Conservation (phyloP, 1,284 basidiomycete species). For the Boletellus deceptivus region DNA sequence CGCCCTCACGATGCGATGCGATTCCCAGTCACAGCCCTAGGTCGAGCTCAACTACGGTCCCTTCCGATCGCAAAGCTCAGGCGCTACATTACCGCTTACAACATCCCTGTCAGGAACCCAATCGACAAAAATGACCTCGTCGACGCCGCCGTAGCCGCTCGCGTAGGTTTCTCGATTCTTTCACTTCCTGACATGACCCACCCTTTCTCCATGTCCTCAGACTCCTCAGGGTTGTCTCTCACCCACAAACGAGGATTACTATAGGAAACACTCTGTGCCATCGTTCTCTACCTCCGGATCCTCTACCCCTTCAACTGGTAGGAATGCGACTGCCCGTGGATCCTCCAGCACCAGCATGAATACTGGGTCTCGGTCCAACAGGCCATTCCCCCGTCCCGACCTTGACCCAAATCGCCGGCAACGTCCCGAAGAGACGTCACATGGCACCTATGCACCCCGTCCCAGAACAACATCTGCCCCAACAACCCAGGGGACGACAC, state of each 20-base stretch:
- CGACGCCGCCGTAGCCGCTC: conserved; percentile 54
- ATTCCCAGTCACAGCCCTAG: conserved; percentile 61
- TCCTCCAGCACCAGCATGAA: conserved; percentile 12
- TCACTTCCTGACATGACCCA: background rate
- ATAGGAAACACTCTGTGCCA: conserved; percentile 67
- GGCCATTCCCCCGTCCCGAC: conserved; percentile 38
- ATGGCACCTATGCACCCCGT: conserved; percentile 22
- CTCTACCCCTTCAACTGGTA: conserved; percentile 26
- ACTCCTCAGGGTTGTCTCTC: conserved; percentile 26
- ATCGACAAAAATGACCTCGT: conserved; percentile 78
- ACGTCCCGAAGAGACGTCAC: conserved; percentile 22
- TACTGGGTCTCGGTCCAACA: conserved; percentile 11
- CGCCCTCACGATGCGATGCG: conserved; percentile 25
- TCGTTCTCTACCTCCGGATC: conserved; percentile 35
- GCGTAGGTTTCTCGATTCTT: conserved; percentile 38
- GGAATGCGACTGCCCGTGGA: conserved; percentile 14
- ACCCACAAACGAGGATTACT: conserved; percentile 47
- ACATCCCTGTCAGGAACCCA: conserved; percentile 57
- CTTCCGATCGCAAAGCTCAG: conserved; percentile 59
- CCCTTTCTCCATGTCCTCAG: conserved; percentile 31
- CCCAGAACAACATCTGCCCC: conserved; percentile 27
- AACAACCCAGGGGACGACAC: conserved; percentile 13
- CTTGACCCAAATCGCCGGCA: conserved; percentile 34
- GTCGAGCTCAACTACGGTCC: conserved; percentile 51
- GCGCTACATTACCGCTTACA: conserved; percentile 68